Conservation (phyloP, 2,329 filamentous ascomycete genomes). For the Didymella exigua region DNA sequence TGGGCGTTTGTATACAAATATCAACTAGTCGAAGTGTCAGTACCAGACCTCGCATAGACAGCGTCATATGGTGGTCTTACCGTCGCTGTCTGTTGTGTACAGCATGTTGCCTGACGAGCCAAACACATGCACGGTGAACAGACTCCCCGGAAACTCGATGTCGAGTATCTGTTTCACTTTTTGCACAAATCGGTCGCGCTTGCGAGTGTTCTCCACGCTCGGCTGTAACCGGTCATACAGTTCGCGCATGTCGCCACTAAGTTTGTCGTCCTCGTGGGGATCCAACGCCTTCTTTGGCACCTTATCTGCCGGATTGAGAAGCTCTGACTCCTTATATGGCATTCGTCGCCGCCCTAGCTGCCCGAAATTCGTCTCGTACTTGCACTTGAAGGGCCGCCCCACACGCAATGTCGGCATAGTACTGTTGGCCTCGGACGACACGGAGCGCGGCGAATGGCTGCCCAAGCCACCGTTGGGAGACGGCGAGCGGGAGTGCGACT, state of each 20-base stretch:
- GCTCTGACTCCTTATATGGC: slow-evolving; percentile 86
- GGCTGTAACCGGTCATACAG: slow-evolving; percentile 86
- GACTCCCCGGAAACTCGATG: slow-evolving; percentile 85
- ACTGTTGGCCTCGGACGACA: slow-evolving; percentile 85
- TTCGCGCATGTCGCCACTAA: slow-evolving; percentile 82
- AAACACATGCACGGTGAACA: slow-evolving; percentile 92
- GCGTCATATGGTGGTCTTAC: slow-evolving; percentile 56
- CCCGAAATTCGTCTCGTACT: slow-evolving; percentile 85
- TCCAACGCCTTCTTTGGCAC: slow-evolving; percentile 63
- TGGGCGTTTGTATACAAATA: slow-evolving; percentile 93
- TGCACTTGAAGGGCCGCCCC: slow-evolving; percentile 68
- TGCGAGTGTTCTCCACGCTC: slow-evolving; percentile 75
- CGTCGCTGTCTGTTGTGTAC: slow-evolving; percentile 94
- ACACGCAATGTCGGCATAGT: slow-evolving; percentile 70
- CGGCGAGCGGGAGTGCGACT: slow-evolving; percentile 75
- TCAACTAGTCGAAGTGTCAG: slow-evolving; percentile 70
- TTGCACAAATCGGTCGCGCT: slow-evolving; percentile 75
- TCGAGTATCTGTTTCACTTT: slow-evolving; percentile 91
- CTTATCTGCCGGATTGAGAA: slow-evolving; percentile 73
- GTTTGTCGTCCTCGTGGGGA: slow-evolving; percentile 52
- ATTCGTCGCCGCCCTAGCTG: slow-evolving; percentile 79
- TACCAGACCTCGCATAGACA: neutral
- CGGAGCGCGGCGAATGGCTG: slow-evolving; percentile 86
- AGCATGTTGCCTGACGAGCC: slow-evolving; percentile 96
- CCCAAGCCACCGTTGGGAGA: slow-evolving; percentile 75